Percentiles rank a stretch among this genome's conserved stretches.
Evolutionary conservation across 202 grass and related monocot species (phyloP).

Genomic region (Setaria viridis): DNA sequence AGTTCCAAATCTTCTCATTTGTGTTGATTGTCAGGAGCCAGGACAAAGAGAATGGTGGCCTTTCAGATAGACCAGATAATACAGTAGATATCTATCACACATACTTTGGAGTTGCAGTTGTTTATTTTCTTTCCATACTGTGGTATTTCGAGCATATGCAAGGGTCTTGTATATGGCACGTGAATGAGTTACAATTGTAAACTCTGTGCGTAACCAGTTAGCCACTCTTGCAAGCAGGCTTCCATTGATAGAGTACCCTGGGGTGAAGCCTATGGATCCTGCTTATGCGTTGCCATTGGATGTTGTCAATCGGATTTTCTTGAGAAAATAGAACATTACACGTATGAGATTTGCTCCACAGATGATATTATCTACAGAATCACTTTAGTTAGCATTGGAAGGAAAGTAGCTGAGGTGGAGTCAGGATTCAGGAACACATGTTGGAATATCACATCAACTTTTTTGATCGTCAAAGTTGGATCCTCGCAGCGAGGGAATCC

Average conservation of each 20-base stretch:
- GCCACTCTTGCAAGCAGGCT: slow-evolving; percentile 59
- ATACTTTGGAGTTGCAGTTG: slow-evolving; percentile 96
- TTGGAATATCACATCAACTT: neutral
- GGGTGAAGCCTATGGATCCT: slow-evolving; percentile 91
- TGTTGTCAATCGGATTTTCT: slow-evolving; percentile 90
- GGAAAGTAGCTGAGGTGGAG: slow-evolving; percentile 3
- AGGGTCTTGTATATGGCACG: slow-evolving; percentile 12
- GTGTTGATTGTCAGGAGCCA: slow-evolving; percentile 32
- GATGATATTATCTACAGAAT: neutral
- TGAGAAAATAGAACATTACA: slow-evolving; percentile 50
- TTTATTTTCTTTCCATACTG: slow-evolving; percentile 21
- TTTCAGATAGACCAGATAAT: slow-evolving; percentile 97
- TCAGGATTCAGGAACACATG: neutral
- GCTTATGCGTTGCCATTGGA: slow-evolving; percentile 84
- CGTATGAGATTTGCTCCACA: neutral
- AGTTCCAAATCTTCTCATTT: neutral
- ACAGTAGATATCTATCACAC: slow-evolving; percentile 88
- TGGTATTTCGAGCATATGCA: slow-evolving; percentile 19
- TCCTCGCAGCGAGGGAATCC: too few relatives aligned
- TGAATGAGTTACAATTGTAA: neutral
- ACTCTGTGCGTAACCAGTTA: slow-evolving; percentile 16
- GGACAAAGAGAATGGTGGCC: slow-evolving; percentile 90
- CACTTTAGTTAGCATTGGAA: neutral
- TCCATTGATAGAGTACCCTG: slow-evolving; percentile 90
- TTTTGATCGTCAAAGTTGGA: neutral